phyloP scores from a whole-genome alignment of 495 filamentous ascomycete genomes.

The Lindgomyces ingoldianus region DNA sequence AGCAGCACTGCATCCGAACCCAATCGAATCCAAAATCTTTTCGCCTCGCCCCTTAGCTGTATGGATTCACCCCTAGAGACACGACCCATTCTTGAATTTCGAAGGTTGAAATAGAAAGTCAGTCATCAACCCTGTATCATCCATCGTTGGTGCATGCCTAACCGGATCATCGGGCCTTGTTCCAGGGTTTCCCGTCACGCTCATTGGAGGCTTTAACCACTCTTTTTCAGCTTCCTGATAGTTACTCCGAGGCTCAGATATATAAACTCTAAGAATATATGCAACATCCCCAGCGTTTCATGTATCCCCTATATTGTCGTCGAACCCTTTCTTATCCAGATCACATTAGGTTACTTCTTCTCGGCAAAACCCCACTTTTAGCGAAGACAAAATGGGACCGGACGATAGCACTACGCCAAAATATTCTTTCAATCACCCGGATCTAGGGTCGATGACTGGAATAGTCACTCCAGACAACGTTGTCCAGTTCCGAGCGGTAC shows the following conservation, averaged over 20 bases:
- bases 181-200: neutral
- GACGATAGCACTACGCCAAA: neutral
- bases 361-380: neutral
- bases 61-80: too few relatives aligned
- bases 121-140: too few relatives aligned
- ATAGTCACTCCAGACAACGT: slow-evolving; percentile 11
- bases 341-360: too few relatives aligned
- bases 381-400: neutral
- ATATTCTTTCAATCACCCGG: slow-evolving; percentile 12
- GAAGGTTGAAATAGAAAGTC: too few relatives aligned
- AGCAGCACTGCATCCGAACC: too few relatives aligned
- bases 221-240: neutral
- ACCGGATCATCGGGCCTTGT: slow-evolving; percentile 9
- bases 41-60: too few relatives aligned
- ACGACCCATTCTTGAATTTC: too few relatives aligned
- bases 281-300: too few relatives aligned
- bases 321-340: too few relatives aligned
- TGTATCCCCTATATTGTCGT: neutral
- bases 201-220: neutral
- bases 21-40: too few relatives aligned
- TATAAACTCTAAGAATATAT: neutral
- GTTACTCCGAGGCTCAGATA: neutral
- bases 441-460: slow-evolving; percentile 18
- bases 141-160: neutral
- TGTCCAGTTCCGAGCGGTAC: slow-evolving; percentile 28